phyloP scores from a whole-genome alignment of 192 early-diverging fungal species.

The Borealophlyctis nickersoniae region DNA sequence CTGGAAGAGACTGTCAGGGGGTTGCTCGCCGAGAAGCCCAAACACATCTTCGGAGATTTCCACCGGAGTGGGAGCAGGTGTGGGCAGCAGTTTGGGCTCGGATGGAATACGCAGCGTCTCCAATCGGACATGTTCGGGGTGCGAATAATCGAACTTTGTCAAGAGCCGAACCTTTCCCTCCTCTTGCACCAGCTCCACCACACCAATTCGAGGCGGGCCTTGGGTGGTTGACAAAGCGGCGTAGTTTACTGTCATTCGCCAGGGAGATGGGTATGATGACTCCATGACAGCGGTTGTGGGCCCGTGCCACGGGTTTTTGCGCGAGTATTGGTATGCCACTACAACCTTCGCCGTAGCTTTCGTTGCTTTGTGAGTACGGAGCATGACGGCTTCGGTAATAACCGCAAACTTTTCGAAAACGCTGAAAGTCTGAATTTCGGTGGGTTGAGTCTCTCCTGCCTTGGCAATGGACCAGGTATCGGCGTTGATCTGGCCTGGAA shows the following conservation, averaged over 20 bases:
- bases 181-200: conserved; percentile 21
- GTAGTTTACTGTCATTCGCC: conserved; percentile 25
- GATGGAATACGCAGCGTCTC: conserved; percentile 12
- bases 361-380: conserved; percentile 5
- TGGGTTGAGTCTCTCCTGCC: not conserved
- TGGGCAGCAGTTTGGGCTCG: not conserved
- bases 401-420: conserved; percentile 9
- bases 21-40: conserved; percentile 16
- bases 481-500: conserved; percentile 4
- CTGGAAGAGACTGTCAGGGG: conserved; percentile 21
- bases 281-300: conserved; percentile 12
- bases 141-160: conserved; percentile 41
- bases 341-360: conserved; percentile 1
- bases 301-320: not conserved
- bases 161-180: not conserved
- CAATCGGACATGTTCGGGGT: conserved; percentile 38
- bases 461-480: not conserved
- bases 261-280: conserved; percentile 15
- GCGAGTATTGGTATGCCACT: conserved; percentile 16
- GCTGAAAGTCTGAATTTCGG: conserved; percentile 25
- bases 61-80: conserved; percentile 27
- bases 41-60: conserved; percentile 29
- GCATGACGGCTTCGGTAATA: conserved; percentile 13
- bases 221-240: conserved; percentile 10
- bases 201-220: conserved; percentile 21